Evolutionary conservation across 148 eudicot genomes (phyloP), one percentile per base, ranked within the genome.

Genomic region (Rhododendron kiyosumense): DNA sequence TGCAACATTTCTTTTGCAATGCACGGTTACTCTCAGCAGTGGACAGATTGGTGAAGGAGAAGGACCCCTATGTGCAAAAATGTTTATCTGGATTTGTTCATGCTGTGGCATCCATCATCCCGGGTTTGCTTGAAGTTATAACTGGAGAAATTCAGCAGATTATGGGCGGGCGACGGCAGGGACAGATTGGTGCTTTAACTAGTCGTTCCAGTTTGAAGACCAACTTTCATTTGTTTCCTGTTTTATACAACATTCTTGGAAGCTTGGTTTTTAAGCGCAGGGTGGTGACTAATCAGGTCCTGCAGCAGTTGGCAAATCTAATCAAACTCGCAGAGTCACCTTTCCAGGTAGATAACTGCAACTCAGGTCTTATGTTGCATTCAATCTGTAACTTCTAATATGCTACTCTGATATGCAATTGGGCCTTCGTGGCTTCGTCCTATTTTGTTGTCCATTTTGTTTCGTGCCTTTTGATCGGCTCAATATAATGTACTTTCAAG

Each of bases 21-120:
- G 95, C 93, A 78, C 94, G 91, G 83, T 89, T 97, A 43, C 93
- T 97, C 14, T 92, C 96, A 81, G 94, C 93, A 20, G 98, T 97
- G 63, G 99, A 97, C 85, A 92, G 99, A 75, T 86, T 97, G 78
- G 92, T 91, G 26, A 97, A 94, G 90, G 99, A 94, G 87, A 97
- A 93, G 89, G 96, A 93, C 84, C 88, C 87, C 83, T 95, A 88
- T 89, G 85, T 95, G 86, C 98, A 95, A 87, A 92, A 90, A 63
- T 95, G 99, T 89, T 88, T 94, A 83, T 90, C 90, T 82, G 93
- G 92, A 83, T 95, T 95, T 94, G 87, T 91, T 76, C 84, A 89
- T 87, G 90, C 87, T 89, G 94, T 97, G 85, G 93, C 92, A 41
- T 90, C 94, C 63, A 90, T 86, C 85, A 88, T 97, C 78, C 99